Percentiles rank a stretch among this genome's conserved stretches.
Conservation (phyloP, 192 early-diverging fungal species). For the Funneliformis geosporum region DNA sequence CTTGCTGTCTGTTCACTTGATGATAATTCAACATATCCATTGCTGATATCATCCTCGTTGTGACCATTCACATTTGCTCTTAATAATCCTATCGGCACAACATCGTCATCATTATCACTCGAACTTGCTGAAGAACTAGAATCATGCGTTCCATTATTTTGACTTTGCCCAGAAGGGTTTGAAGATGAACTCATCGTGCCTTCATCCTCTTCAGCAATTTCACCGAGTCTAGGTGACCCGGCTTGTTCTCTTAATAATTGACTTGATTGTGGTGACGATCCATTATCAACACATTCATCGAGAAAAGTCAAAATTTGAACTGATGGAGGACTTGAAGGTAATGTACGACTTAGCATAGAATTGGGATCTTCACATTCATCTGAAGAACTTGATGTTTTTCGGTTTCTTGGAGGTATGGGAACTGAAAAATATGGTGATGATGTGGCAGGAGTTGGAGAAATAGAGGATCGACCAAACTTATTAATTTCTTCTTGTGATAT, state of each 20-base stretch:
- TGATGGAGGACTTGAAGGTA: conserved; percentile 20
- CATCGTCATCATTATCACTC: conserved; percentile 24
- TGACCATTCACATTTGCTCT: too few relatives aligned
- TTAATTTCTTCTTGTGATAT: conserved; percentile 14
- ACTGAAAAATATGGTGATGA: not conserved
- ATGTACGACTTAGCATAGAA: conserved; percentile 9
- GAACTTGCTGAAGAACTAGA: conserved; percentile 18
- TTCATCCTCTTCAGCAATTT: conserved; percentile 31
- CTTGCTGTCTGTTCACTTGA: not conserved
- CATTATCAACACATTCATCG: conserved; percentile 10
- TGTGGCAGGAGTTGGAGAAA: not conserved
- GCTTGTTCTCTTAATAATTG: not conserved
- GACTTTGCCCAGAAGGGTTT: not conserved
- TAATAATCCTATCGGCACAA: not conserved
- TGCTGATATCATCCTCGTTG: not conserved
- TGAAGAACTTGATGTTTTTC: conserved; percentile 4
- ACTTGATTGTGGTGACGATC: not conserved
- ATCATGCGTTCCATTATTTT: conserved; percentile 5
- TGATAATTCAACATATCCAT: not conserved
- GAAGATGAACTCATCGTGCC: conserved; percentile 3
- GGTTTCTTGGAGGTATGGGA: conserved; percentile 10
- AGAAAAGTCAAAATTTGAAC: not conserved
- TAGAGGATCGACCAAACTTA: not conserved
- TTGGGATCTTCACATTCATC: conserved; percentile 20
- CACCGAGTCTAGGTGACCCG: not conserved